Conservation (phyloP, 176 grass and related monocot species). For the Musa troglodytarum region DNA sequence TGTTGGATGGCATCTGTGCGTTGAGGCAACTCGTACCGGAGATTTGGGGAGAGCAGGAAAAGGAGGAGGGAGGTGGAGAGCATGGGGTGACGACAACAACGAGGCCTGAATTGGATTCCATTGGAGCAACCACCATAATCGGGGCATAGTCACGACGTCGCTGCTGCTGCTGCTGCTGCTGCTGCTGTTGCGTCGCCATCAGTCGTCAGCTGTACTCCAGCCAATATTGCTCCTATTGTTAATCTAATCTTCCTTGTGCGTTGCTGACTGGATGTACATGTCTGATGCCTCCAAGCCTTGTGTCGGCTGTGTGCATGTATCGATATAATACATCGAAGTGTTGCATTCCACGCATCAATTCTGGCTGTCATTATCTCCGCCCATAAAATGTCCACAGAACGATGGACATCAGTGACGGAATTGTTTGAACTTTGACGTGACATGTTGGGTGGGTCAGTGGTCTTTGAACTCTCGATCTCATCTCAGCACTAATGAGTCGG, state of each 20-base stretch:
- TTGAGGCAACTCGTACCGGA: slow-evolving; percentile 50
- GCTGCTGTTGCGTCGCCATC: not conserved
- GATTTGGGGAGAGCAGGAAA: slow-evolving; percentile 33
- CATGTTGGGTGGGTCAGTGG: not conserved
- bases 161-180: not conserved
- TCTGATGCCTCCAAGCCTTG: not conserved
- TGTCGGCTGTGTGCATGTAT: not conserved
- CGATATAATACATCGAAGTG: not conserved
- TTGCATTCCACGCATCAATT: not conserved
- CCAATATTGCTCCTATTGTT: no score
- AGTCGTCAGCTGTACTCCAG: not conserved
- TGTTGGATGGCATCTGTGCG: slow-evolving; percentile 40
- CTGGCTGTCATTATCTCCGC: no score
- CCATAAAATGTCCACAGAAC: no score
- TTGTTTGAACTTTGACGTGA: not conserved
- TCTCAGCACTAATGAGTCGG: not conserved
- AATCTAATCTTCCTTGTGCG: no score
- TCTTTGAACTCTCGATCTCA: no score
- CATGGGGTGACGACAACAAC: not conserved
- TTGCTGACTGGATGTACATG: no score
- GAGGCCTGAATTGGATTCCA: not conserved
- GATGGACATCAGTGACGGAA: no score
- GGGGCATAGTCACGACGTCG: not conserved
- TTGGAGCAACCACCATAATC: not conserved
- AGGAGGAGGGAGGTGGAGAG: not conserved